Evolutionary conservation across 495 filamentous ascomycete genomes (phyloP), one percentile per base, ranked within the genome.

Genomic region (Podospora didyma): DNA sequence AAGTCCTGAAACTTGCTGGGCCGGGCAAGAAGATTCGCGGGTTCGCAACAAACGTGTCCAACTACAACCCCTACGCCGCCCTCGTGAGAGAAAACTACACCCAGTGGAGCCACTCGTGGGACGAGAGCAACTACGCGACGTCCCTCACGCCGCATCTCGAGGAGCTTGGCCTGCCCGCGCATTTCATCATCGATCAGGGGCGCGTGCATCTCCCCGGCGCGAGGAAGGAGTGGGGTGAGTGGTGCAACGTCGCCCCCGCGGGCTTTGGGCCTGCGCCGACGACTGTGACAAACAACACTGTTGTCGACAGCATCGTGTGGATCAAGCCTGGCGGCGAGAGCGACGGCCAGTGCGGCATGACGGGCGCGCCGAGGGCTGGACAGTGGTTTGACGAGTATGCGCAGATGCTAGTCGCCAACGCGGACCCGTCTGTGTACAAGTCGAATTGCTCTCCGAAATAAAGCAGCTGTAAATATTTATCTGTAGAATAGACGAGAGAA

Each of bases 311-410:
- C 34, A 85, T 90, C 66, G 86, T 89, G 60, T 90, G 87, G 87
- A 71, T 89, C 52, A 90, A 90, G 79, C 88, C 86, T 10, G 88
- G 88, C 58, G 88, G 88, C 53, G 87, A 92, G 66, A 81, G 79
- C 48, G 87, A 91, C 68, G 87, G 88, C 31, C 78, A 84, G 74
- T 90, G 88, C 54, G 85, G 86, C 19, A 68, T 66, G 20, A 28
- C 63, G 0, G 82, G 73, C 7, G 84, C 88, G 11, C 86, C 88
- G 6, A 80, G 87, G 69, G 86, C 87, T 51, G 86, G 86, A 5
- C 68, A 74, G 12, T 90, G 86, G 86, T 87, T 88, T 75, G 77
- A 89, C 73, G 86, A 80, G 46, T 88, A 86, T 70, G 87, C 86
- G 56, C 81, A 84, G 74, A 79, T 82, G 71, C 71, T 88, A 44